These are phyloP conservation scores for Kurtzmaniella fragi DNA, from an alignment of 805 yeast genomes.

Conservation along the genomic window DNA sequence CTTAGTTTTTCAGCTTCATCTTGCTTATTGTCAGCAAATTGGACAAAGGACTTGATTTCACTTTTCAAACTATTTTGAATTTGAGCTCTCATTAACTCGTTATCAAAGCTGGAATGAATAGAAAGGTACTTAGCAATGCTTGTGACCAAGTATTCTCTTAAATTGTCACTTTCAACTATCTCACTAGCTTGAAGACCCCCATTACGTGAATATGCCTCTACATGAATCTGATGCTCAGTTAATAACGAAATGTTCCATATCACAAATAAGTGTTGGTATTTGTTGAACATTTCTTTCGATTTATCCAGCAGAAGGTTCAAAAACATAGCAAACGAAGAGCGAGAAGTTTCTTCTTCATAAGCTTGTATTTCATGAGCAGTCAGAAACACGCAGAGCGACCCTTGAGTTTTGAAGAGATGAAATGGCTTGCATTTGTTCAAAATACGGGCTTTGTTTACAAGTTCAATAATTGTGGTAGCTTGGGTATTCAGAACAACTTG, in stretches of 20 bases:
- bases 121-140: constrained; percentile 16
- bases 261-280: constrained; percentile 33
- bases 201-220: constrained; percentile 13
- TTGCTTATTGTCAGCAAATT: constrained; percentile 4
- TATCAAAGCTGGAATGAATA: constrained; percentile 18
- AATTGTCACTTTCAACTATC: constrained; percentile 14
- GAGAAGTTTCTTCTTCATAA: constrained; percentile 50
- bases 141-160: constrained; percentile 17
- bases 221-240: constrained; percentile 19
- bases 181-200: constrained; percentile 15
- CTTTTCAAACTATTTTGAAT: constrained; percentile 14
- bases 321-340: constrained; percentile 62
- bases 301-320: constrained; percentile 50
- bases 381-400: constrained; percentile 43
- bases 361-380: constrained; percentile 62
- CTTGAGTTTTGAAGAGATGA: constrained; percentile 62
- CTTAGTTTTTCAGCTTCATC: constrained; percentile 1
- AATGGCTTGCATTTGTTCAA: constrained; percentile 79
- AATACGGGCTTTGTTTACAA: constrained; percentile 63
- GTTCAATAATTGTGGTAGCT: constrained; percentile 42
- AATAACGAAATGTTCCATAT: constrained; percentile 45
- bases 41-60: constrained; percentile 12
- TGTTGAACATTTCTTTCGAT: constrained; percentile 24
- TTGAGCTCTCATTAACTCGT: constrained; percentile 14
- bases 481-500: too few species aligned